These are phyloP conservation scores for Suillus decipiens DNA, from an alignment of 768 basidiomycete species.

Conservation along the genomic window DNA sequence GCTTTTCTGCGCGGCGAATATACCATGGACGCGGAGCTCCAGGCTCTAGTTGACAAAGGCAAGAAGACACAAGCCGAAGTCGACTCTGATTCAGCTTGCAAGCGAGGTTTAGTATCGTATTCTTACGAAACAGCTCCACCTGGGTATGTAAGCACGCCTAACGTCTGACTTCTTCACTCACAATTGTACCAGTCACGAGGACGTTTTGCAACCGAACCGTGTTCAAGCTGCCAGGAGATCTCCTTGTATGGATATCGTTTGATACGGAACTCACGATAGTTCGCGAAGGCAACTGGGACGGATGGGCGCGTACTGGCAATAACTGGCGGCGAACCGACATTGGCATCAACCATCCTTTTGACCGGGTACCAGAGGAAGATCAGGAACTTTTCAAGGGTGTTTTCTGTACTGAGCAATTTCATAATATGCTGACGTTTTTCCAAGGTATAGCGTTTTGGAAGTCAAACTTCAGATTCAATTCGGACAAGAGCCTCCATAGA, in stretches of 20 bases:
- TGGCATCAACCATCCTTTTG: constrained; percentile 64
- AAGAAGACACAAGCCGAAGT: constrained; percentile 73
- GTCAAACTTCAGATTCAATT: constrained; percentile 97
- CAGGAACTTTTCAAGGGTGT: constrained; percentile 88
- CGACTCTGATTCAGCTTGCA: constrained; percentile 94
- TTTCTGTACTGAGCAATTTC: neutral
- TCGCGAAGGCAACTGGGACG: constrained; percentile 98
- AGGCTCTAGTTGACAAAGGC: constrained; percentile 69
- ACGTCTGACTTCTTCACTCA: constrained; percentile 3
- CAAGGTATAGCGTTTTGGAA: constrained; percentile 88
- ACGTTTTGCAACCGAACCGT: constrained; percentile 99
- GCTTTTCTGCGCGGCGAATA: constrained; percentile 88
- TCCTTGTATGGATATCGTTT: constrained; percentile 81
- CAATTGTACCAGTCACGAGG: constrained; percentile 68
- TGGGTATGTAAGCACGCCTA: constrained; percentile 54
- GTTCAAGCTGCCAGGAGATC: constrained; percentile 98
- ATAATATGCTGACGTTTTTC: neutral
- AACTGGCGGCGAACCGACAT: constrained; percentile 97
- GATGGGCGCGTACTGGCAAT: constrained; percentile 64
- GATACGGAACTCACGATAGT: constrained; percentile 95
- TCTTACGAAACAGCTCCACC: constrained; percentile 75
- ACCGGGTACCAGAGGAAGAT: constrained; percentile 58
- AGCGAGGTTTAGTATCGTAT: constrained; percentile 94
- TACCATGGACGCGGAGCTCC: constrained; percentile 92
- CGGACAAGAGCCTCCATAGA: constrained; percentile 96